Percentiles rank a stretch among this genome's conserved stretches.
These are phyloP conservation scores for Taiozyma sp. DNA, from an alignment of 1,139 yeast genomes.

Conservation along the genomic window DNA sequence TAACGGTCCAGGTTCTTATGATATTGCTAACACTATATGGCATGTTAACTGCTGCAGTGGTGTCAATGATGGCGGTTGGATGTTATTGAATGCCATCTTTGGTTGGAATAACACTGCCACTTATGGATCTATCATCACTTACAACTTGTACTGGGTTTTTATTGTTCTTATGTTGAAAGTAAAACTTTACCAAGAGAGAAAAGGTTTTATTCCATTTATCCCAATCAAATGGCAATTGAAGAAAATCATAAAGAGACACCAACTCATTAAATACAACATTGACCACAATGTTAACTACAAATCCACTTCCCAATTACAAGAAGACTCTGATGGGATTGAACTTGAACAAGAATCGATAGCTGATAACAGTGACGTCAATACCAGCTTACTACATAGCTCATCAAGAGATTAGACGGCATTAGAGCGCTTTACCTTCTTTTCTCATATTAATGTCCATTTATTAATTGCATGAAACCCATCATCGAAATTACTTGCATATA, in stretches of 20 bases:
- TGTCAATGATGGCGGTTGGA: constrained; percentile 87
- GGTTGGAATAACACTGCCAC: constrained; percentile 98
- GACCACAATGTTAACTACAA: constrained; percentile 24
- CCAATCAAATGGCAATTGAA: constrained; percentile 60
- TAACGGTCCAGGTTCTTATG: constrained; percentile 92
- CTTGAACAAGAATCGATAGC: constrained; percentile 8
- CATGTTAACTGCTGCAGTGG: constrained; percentile 98
- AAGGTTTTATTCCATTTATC: constrained; percentile 54
- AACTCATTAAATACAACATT: constrained; percentile 25
- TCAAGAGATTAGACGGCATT: constrained; percentile 3
- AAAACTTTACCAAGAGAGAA: constrained; percentile 55
- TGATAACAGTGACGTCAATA: constrained; percentile 14
- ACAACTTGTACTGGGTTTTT: constrained; percentile 70
- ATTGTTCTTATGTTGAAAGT: constrained; percentile 50
- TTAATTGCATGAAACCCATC: neutral
- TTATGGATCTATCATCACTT: constrained; percentile 81
- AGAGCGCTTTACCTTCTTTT: neutral
- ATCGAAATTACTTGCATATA: neutral
- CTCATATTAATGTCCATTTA: neutral
- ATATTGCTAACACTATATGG: constrained; percentile 77
- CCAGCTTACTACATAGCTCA: constrained; percentile 12
- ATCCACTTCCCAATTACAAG: constrained; percentile 7
- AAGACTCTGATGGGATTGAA: constrained; percentile 8
- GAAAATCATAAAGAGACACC: constrained; percentile 46
- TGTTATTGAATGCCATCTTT: constrained; percentile 82